Base-by-base conservation (phyloP, 139 green algal species). In the Gonium pectorale region DNA sequence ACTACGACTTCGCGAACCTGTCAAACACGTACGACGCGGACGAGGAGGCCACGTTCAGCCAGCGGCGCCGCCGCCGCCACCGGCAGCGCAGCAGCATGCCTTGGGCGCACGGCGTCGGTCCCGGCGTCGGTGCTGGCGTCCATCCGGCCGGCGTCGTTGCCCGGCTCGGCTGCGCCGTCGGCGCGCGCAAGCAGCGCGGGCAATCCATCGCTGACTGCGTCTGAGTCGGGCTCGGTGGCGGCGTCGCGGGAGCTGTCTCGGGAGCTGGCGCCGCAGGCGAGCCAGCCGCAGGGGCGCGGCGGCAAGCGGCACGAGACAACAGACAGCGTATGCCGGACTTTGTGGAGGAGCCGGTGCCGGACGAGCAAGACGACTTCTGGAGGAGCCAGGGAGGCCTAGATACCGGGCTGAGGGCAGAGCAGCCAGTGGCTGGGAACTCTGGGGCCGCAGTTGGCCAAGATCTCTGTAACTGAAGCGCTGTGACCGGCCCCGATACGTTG, bases 211-310 rank as follows among this genome's bases (percentile, higher is more conserved):
- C 49, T 17, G 17, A 26, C 49, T 26, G n/a, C 56, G 22, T 54
- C 66, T 15, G 66, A 41, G 37, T 37, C 21, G 5, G 66, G 66
- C 15, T 41, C 35, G 66, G 17, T 51, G 40, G 37, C 5, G 37
- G 37, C 7, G 37, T 8, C 15, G 66, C 35, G 60, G 60, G 60
- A n/a, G n/a, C 54, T 24, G 15, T 21, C 5, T 24, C 54, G 17
- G 60, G 3, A 35, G 33, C 33, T 33, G 35, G 2, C 9, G 41
- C 67, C 2, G 43, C 67, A 43, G 67, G 37, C 24, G 51, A 8
- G 66, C 41, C 41, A 41, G 67, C 41, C 67, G 67, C 67, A 75
- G 67, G n/a, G n/a, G n/a, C n/a, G n/a, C n/a, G n/a, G n/a, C 67
- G 67, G 27, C 41, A 75, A 59, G 67, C 67, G 41, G 6, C 40